These are phyloP conservation scores for Corymbia calophylla DNA, from an alignment of 441 rosid genomes.

Conservation along the genomic window DNA sequence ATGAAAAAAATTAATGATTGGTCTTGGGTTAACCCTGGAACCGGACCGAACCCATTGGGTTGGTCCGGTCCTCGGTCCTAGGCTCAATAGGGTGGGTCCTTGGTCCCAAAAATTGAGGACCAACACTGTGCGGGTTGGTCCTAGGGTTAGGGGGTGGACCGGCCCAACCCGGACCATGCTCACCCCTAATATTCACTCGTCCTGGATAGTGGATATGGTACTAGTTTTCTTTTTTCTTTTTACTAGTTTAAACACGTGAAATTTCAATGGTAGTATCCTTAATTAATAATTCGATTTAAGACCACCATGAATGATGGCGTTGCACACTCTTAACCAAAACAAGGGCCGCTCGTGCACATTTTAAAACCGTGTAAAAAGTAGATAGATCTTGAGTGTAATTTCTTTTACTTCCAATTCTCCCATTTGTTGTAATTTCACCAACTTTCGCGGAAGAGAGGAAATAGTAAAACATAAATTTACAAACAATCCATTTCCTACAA, in stretches of 20 bases:
- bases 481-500: not conserved
- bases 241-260: too few species aligned
- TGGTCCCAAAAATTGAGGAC: too few species aligned
- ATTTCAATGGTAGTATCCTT: not conserved
- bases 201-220: not conserved
- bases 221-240: too few species aligned
- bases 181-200: not conserved
- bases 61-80: too few species aligned
- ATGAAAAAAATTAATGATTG: too few species aligned
- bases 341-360: not conserved
- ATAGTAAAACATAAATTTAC: not conserved
- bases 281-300: not conserved
- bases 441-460: not conserved
- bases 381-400: not conserved
- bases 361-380: not conserved
- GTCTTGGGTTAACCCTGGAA: too few species aligned
- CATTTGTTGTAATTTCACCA: not conserved
- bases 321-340: not conserved
- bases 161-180: too few species aligned
- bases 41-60: too few species aligned
- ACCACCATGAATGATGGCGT: not conserved
- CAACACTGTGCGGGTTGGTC: too few species aligned
- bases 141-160: too few species aligned
- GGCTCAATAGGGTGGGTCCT: too few species aligned
- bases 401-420: not conserved